phyloP scores from a whole-genome alignment of 1,284 basidiomycete species.

The Tilletia setariae region DNA sequence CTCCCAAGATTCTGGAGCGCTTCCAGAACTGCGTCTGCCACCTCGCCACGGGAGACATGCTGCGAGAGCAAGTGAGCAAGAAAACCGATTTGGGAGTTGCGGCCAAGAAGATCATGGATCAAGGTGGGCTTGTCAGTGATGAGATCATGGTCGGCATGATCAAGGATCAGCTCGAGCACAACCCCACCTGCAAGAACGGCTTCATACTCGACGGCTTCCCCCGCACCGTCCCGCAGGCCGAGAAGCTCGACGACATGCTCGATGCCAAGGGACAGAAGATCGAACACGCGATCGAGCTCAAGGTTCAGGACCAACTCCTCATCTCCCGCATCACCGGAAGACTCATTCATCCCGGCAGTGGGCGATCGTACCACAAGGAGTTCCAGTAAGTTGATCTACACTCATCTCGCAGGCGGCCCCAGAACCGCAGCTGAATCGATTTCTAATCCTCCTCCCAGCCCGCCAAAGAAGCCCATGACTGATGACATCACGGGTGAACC shows the following conservation, averaged over 20 bases:
- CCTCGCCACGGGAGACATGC: constrained; percentile 96
- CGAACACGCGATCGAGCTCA: constrained; percentile 84
- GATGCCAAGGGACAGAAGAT: constrained; percentile 71
- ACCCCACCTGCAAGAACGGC: constrained; percentile 71
- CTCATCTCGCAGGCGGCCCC: neutral
- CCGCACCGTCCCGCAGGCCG: constrained; percentile 92
- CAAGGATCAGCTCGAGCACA: constrained; percentile 89
- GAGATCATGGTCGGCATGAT: constrained; percentile 99
- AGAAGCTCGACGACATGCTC: constrained; percentile 94
- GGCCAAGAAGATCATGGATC: constrained; percentile 97
- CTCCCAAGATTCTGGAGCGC: constrained; percentile 83
- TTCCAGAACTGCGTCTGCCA: constrained; percentile 85
- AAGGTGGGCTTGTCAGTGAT: constrained; percentile 84
- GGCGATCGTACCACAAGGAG: constrained; percentile 89
- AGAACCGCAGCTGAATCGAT: neutral
- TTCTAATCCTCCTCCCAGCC: constrained; percentile 57
- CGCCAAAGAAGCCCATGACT: constrained; percentile 88
- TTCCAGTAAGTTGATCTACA: constrained; percentile 69
- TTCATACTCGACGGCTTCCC: constrained; percentile 99
- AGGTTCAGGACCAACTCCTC: constrained; percentile 89
- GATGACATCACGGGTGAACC: constrained; percentile 96
- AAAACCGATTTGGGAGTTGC: constrained; percentile 83
- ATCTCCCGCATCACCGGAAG: constrained; percentile 97
- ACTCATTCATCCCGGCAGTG: constrained; percentile 82
- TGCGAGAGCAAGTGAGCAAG: constrained; percentile 84